Conservation (phyloP, 257 asterid species). For the Cruciata laevipes region DNA sequence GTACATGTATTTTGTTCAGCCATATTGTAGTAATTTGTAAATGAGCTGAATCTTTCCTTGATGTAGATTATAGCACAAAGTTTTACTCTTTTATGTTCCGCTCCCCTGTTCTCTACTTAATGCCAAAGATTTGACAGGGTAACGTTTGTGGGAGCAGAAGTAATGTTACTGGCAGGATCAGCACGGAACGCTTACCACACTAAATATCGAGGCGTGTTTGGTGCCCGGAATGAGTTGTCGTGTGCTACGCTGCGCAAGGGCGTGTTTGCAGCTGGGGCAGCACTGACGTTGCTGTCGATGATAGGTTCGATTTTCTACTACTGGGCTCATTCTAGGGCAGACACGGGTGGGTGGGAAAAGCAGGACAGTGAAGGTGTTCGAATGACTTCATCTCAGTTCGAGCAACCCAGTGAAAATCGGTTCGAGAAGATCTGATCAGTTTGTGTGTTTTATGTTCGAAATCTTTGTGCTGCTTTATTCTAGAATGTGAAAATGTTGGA, state of each 20-base stretch:
- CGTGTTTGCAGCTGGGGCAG: constrained; percentile 92
- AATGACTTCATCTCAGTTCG: constrained; percentile 43
- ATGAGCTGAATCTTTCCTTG: background rate
- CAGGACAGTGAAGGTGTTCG: constrained; percentile 83
- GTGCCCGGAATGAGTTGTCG: constrained; percentile 42
- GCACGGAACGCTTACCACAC: constrained; percentile 96
- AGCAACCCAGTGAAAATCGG: constrained; percentile 34
- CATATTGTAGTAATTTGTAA: too few relatives aligned
- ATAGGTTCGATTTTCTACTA: constrained; percentile 50
- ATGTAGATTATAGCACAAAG: background rate
- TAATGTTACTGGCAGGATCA: constrained; percentile 87
- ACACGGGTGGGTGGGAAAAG: constrained; percentile 90
- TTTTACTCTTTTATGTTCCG: background rate
- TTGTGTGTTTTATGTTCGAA: background rate
- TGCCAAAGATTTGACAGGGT: constrained; percentile 41
- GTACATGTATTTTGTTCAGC: background rate
- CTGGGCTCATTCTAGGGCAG: constrained; percentile 78
- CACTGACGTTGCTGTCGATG: constrained; percentile 61
- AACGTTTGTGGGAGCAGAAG: constrained; percentile 86
- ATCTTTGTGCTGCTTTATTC: background rate
- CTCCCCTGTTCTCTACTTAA: background rate
- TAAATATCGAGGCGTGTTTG: constrained; percentile 61
- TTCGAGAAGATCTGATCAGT: constrained; percentile 23
- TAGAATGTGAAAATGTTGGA: background rate
- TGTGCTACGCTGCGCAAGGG: constrained; percentile 93